Base-by-base conservation (phyloP, 306 rosid genomes). In the Quercus dentata region DNA sequence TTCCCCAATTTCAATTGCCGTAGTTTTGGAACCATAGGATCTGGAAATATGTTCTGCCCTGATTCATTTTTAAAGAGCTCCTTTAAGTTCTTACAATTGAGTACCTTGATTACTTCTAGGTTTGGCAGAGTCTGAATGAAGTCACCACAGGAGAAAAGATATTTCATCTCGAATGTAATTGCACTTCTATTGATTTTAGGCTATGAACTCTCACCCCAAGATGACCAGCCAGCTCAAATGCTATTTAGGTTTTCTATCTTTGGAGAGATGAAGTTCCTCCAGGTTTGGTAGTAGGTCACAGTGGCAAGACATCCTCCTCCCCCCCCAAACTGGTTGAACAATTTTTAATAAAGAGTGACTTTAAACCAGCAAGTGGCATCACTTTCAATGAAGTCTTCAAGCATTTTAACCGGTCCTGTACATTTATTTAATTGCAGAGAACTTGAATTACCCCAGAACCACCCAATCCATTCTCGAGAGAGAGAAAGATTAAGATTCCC, bases 21-120 rank as follows among this genome's bases (percentile, higher is more conserved):
- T 28, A 79, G 74, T 11, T 55, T 73, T 6, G 83, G 83, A 30
- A 33, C 83, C 11, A 79, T 6, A 19, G 73, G 83, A 23, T 54
- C 56, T 49, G n/a, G 55, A 44, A 21, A 13, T 1, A 9, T 21
- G 5, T 4, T 54, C 4, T 20, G 55, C 19, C 46, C 3, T 0
- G 74, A 51, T 63, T 18, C 19, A 69, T 35, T 63, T 18, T 21
- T 73, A 41, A 79, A 79, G 9, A 79, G 68, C 78, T 51, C 74
- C 9, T 20, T 17, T 9, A 79, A 27, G 57, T 30, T 31, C 5
- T 23, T 1, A 27, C 83, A 79, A 6, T 6, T 7, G 73, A 10
- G 2, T 15, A 79, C 64, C 55, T 31, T 49, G 82, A 51, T 63
- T 20, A 3, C 49, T 44, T 79, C 83, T 31, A 79, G 68, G 7